Evolutionary conservation across 306 rosid genomes (phyloP).

Genomic region (Dalbergia cochinchinensis): DNA sequence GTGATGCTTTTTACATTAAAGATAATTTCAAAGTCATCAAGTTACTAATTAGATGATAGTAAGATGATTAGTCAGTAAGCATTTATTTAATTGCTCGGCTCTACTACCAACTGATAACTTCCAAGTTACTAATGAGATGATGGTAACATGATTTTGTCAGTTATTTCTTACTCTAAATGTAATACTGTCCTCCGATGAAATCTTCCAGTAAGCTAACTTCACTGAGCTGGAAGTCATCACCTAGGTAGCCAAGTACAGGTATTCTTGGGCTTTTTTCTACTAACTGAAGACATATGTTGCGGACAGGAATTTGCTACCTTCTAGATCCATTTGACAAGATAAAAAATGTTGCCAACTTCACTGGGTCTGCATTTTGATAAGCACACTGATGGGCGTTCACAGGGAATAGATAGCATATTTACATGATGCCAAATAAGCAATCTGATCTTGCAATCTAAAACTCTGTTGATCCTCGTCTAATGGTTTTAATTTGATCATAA

Average conservation of each 20-base stretch:
- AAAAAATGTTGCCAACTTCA: slow-evolving; percentile 5
- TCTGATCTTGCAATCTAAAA: slow-evolving; percentile 39
- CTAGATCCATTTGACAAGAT: slow-evolving; percentile 3
- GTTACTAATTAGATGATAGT: slow-evolving; percentile 14
- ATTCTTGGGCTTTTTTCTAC: neutral
- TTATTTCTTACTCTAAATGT: neutral
- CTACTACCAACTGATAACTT: neutral
- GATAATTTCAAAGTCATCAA: slow-evolving; percentile 25
- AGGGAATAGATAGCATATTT: neutral
- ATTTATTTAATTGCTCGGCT: neutral
- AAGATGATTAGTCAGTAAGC: neutral
- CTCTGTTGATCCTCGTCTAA: slow-evolving; percentile 5
- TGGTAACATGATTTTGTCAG: neutral
- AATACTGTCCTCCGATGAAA: neutral
- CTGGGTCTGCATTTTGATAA: neutral
- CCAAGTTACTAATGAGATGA: no score
- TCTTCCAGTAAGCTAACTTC: neutral
- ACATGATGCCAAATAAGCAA: slow-evolving; percentile 23
- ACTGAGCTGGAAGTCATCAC: neutral
- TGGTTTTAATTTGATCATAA: slow-evolving; percentile 56
- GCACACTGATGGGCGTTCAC: slow-evolving; percentile 10
- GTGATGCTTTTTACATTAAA: slow-evolving; percentile 61
- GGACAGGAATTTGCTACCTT: neutral
- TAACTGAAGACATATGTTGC: slow-evolving; percentile 9
- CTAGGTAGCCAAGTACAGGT: neutral